phyloP scores from a whole-genome alignment of 768 basidiomycete genomes.

The Amanita brunnescens region DNA sequence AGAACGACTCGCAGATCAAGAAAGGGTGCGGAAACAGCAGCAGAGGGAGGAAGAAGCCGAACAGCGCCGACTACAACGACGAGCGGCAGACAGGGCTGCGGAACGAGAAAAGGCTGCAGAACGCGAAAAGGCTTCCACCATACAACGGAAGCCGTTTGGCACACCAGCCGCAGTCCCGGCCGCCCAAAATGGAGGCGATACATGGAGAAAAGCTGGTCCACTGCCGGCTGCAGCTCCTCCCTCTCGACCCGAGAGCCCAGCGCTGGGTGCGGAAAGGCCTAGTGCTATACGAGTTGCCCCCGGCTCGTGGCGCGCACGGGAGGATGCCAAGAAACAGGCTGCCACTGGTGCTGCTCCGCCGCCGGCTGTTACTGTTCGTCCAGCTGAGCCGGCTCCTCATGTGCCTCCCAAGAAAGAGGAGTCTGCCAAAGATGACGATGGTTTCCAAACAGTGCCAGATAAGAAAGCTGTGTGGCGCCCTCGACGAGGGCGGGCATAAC shows the following conservation, averaged over 20 bases:
- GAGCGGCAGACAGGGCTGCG: conserved; percentile 28
- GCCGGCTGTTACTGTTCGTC: conserved; percentile 10
- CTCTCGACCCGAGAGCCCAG: conserved; percentile 49
- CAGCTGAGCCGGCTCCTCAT: conserved; percentile 19
- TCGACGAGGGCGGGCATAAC: background rate
- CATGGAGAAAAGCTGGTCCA: conserved; percentile 18
- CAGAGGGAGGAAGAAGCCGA: conserved; percentile 70
- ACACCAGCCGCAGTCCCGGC: background rate
- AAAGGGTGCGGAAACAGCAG: conserved; percentile 48
- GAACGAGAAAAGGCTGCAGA: too few species aligned
- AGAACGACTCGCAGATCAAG: conserved; percentile 40
- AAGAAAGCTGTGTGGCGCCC: conserved; percentile 17
- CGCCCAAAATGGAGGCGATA: background rate
- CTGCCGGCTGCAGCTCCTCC: conserved; percentile 25
- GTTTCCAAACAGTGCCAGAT: conserved; percentile 53
- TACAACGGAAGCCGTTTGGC: background rate
- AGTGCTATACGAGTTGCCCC: conserved; percentile 37
- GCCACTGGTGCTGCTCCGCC: conserved; percentile 5
- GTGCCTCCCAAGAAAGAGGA: conserved; percentile 35
- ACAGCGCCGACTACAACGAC: conserved; percentile 30
- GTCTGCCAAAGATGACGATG: conserved; percentile 50
- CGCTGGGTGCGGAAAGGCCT: conserved; percentile 28
- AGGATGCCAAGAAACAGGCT: conserved; percentile 32
- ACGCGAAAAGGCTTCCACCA: too few species aligned
- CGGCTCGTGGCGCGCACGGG: conserved; percentile 50